These are phyloP conservation scores for Chaetomidium leptoderma DNA, from an alignment of 495 filamentous ascomycete species.

Conservation along the genomic window DNA sequence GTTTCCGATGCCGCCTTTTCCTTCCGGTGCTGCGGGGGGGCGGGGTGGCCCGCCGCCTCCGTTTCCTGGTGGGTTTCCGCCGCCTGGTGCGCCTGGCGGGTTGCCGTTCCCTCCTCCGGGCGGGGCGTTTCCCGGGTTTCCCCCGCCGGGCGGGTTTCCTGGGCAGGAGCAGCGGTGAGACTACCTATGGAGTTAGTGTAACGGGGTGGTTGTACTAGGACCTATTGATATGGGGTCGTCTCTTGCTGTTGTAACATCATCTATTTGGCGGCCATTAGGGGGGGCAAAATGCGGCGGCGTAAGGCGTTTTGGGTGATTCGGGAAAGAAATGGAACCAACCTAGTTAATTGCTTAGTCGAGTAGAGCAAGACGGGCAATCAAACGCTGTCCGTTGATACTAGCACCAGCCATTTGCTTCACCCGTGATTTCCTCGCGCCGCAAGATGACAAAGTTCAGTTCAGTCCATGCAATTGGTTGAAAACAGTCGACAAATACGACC, in stretches of 20 bases:
- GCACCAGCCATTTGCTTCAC: too few relatives aligned
- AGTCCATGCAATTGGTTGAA: too few relatives aligned
- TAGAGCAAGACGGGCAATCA: too few relatives aligned
- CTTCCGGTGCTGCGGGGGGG: conserved; percentile 22
- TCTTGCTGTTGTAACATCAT: not conserved
- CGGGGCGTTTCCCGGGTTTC: conserved; percentile 25
- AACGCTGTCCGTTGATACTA: too few relatives aligned
- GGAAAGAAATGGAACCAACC: not conserved
- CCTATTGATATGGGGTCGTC: too few relatives aligned
- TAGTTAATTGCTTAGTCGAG: not conserved
- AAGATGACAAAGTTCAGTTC: too few relatives aligned
- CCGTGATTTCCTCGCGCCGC: too few relatives aligned
- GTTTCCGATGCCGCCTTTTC: conserved; percentile 59
- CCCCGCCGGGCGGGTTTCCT: conserved; percentile 37
- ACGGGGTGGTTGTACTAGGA: too few relatives aligned
- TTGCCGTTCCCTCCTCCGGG: conserved; percentile 12
- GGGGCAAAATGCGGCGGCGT: conserved; percentile 14
- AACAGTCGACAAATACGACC: too few relatives aligned
- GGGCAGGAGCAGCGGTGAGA: conserved; percentile 29
- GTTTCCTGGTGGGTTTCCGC: conserved; percentile 37
- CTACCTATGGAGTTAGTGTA: too few relatives aligned
- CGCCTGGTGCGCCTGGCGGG: conserved; percentile 9
- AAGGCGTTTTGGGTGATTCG: conserved; percentile 8
- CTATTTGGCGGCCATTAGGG: conserved; percentile 1
- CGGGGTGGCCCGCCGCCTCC: conserved; percentile 19